These are phyloP conservation scores for Paradendryphiella salina DNA, from an alignment of 2,329 filamentous ascomycete genomes.

Conservation along the genomic window DNA sequence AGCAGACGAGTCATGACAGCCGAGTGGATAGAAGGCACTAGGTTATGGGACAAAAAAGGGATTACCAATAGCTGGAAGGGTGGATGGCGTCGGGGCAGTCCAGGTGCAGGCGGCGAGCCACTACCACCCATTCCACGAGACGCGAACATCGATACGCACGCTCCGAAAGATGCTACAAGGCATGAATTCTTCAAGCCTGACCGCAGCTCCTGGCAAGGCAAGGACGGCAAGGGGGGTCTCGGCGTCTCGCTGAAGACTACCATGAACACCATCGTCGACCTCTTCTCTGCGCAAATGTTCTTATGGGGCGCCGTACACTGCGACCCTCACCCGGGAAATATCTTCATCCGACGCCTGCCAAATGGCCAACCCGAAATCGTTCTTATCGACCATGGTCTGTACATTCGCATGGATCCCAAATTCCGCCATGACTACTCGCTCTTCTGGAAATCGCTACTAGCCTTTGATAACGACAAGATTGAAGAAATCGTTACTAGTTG, in stretches of 20 bases:
- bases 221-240: conserved; percentile 73
- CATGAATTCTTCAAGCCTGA: conserved; percentile 74
- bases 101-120: conserved; percentile 71
- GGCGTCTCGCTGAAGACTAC: conserved; percentile 82
- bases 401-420: conserved; percentile 82
- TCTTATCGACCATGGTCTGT: conserved; percentile 94
- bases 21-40: conserved; percentile 95
- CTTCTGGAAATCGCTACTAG: conserved; percentile 94
- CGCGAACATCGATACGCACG: conserved; percentile 37
- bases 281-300: conserved; percentile 98
- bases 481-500: conserved; percentile 72
- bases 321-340: conserved; percentile 96
- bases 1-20: conserved; percentile 86
- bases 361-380: conserved; percentile 86
- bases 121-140: conserved; percentile 54
- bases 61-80: conserved; percentile 79
- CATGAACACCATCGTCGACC: conserved; percentile 94
- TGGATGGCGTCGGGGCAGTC: conserved; percentile 73
- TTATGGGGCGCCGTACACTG: conserved; percentile 95
- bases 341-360: conserved; percentile 86
- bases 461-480: conserved; percentile 86
- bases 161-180: conserved; percentile 42
- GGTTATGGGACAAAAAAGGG: conserved; percentile 87
- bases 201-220: conserved; percentile 76
- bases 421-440: conserved; percentile 85